Evolutionary conservation across 2,329 filamentous ascomycete genomes (phyloP), one percentile per base, ranked within the genome.

Genomic region (Ophiocordyceps camponoti-floridani): DNA sequence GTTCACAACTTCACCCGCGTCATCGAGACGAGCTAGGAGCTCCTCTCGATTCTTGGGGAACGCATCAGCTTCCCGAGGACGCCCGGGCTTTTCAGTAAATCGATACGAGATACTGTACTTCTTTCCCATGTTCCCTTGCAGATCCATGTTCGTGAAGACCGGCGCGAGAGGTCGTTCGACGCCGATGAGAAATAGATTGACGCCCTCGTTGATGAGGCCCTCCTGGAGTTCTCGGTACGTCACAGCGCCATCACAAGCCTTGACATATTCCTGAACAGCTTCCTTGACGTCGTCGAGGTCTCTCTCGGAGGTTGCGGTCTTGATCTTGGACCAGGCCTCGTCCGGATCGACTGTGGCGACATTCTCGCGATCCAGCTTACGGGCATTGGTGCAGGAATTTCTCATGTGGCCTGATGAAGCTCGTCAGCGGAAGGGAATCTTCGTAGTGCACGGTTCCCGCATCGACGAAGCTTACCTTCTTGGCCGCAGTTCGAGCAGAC

Each of bases 61-160:
- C 1, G 63, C 57, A 1, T 72, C 66, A 18, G 66, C 67, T 57
- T 83, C 73, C 44, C 72, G 72, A 28, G 73, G 73, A 3, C 77
- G 72, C 18, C 63, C 58, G 0, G 79, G 72, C 50, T 73, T 73
- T 30, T 69, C 59, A 1, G 67, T 68, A 51, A 78, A 76, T 43
- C 80, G 74, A 54, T 79, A 77, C 0, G 73, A 73, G 43, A 84
- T 65, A 1, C 70, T 71, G 52, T 72, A 84, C 55, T 77, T 77
- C 58, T 77, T 77, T 46, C 71, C 70, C 18, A 80, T 63, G 48
- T 81, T 74, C 5, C 81, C 81, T 53, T 84, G 79, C 1, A 84
- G 63, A 50, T 84, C 79, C 74, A 84, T 81, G 59, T 82, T 79
- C 48, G 77, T 82, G 51, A 78, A 70, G 5, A 76, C 75, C 1